These are phyloP conservation scores for Mitragyna speciosa DNA, from an alignment of 257 asterid species.

Conservation along the genomic window DNA sequence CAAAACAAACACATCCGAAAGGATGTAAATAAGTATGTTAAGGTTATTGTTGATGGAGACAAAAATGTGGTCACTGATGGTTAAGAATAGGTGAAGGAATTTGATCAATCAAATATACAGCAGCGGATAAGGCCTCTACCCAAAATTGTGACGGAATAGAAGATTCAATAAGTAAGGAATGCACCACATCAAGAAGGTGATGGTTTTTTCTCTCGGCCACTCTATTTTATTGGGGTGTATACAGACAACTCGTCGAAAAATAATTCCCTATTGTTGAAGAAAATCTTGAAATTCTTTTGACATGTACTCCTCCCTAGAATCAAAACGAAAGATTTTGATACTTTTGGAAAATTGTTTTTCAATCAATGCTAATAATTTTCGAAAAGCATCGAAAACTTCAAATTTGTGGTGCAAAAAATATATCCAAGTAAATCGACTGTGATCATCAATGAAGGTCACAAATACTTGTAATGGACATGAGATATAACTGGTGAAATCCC, in stretches of 20 bases:
- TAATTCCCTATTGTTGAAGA: background rate
- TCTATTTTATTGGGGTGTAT: background rate
- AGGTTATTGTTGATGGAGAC: background rate
- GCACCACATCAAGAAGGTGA: background rate
- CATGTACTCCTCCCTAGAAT: background rate
- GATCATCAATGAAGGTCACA: no score
- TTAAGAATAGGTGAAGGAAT: background rate
- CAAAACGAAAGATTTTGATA: background rate
- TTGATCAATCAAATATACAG: background rate
- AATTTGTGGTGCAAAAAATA: no score
- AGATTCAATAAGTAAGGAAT: background rate
- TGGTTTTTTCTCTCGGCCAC: background rate
- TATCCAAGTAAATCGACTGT: no score
- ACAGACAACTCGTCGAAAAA: background rate
- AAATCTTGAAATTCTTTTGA: conserved; percentile 3
- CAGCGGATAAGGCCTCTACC: background rate
- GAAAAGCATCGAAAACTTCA: no score
- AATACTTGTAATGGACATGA: no score
- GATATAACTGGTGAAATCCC: no score
- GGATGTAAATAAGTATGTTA: background rate
- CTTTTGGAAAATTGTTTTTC: background rate
- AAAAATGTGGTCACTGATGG: background rate
- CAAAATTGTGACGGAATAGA: background rate
- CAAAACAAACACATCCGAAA: conserved; percentile 5
- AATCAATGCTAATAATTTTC: no score